Evolutionary conservation across 2,329 filamentous ascomycete genomes (phyloP), one percentile per base, ranked within the genome.

Genomic region (Zopfia rhizophila): DNA sequence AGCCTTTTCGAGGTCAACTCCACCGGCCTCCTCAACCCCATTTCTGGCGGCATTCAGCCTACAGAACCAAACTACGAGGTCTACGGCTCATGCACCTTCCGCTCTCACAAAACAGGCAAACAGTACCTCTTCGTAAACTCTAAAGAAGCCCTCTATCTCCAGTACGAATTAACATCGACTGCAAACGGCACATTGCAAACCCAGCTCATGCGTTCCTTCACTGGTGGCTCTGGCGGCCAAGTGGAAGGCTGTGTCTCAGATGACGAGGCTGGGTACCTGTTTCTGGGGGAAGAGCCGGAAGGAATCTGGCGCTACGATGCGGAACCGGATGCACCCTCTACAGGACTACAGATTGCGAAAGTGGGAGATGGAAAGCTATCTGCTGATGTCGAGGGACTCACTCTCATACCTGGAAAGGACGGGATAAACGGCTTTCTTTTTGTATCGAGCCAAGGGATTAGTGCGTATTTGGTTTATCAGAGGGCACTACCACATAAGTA

Each of bases 91-190:
- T 82, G 65, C 51, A 74, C 73, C 18, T 82, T 82, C 60, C 75
- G 63, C 11, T 82, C 80, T 1, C 69, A 60, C 5, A 75, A 61
- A 22, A 75, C 73, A 0, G 73, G 72, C 17, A 80, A 77, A 53
- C 76, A 81, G 27, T 81, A 81, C 44, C 73, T 82, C 16, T 82
- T 82, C 38, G 78, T 82, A 48, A 82, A 82, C 53, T 75, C 77
- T 38, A 82, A 82, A 51, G 73, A 77, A 0, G 76, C 79, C 1
- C 67, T 76, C n/a, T 82, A 82, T 50, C 74, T 82, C 0, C 80
- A 82, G 55, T 82, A 78, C 47, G 77, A 81, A 45, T 63, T 82
- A 1, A 56, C 45, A 1, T 73, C 74, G 0, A 68, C 69, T 4
- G 22, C 64, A 3, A 65, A 77, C 21, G 73, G 74, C 5, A 72